Conservation (phyloP, 176 grass and related monocot genomes). For the Stipa capillata region DNA sequence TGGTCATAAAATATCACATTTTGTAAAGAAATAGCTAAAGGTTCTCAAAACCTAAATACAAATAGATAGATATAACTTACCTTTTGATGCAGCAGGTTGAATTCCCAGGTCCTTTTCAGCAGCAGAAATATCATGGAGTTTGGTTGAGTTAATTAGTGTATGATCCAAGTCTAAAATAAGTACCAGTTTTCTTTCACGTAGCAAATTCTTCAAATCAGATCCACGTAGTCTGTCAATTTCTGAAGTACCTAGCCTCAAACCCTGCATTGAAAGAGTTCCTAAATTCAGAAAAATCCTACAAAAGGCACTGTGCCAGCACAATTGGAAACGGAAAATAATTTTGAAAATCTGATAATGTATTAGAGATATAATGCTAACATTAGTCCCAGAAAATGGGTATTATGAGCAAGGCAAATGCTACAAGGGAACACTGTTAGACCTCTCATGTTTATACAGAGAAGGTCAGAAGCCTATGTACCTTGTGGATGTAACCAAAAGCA, state of each 20-base stretch:
- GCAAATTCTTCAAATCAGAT: slow-evolving; percentile 66
- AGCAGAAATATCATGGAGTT: slow-evolving; percentile 45
- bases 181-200: slow-evolving; percentile 62
- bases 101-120: slow-evolving; percentile 73
- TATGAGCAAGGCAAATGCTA: neutral
- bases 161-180: slow-evolving; percentile 93
- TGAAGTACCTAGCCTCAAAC: slow-evolving; percentile 56
- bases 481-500: slow-evolving; percentile 89
- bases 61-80: slow-evolving; percentile 13
- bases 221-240: slow-evolving; percentile 74
- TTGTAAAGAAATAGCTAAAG: neutral
- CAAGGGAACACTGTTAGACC: neutral
- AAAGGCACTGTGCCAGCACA: neutral
- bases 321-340: neutral
- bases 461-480: slow-evolving; percentile 31
- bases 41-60: neutral
- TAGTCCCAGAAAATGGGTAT: neutral
- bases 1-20: neutral
- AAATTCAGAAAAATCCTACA: neutral
- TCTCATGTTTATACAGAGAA: neutral
- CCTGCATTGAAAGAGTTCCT: slow-evolving; percentile 39
- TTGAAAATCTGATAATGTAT: neutral
- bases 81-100: slow-evolving; percentile 47
- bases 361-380: neutral
- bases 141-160: slow-evolving; percentile 84